Conservation (phyloP, 805 yeast genomes). For the Candida oleophila region DNA sequence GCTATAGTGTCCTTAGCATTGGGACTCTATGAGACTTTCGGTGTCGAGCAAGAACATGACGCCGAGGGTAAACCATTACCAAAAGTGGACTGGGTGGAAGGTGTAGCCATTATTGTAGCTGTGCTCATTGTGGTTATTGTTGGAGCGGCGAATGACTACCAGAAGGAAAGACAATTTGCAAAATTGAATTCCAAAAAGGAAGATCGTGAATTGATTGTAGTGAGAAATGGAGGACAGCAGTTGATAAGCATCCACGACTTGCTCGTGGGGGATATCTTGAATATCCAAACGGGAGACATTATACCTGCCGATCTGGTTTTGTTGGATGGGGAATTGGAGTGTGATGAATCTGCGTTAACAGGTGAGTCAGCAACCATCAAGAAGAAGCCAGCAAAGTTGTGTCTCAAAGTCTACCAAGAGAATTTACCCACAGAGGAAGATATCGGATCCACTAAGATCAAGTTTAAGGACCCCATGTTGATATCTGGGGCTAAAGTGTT, state of each 20-base stretch:
- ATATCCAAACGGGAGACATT: constrained; percentile 90
- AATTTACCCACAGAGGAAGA: constrained; percentile 31
- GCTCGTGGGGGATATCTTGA: constrained; percentile 81
- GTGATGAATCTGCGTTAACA: constrained; percentile 90
- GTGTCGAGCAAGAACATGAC: constrained; percentile 75
- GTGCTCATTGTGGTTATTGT: constrained; percentile 87
- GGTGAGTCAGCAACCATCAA: constrained; percentile 88
- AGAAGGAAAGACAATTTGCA: constrained; percentile 91
- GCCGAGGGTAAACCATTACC: constrained; percentile 76
- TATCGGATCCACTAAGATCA: constrained; percentile 39
- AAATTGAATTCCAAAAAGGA: constrained; percentile 86
- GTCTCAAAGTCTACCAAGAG: constrained; percentile 30
- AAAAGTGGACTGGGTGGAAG: constrained; percentile 97
- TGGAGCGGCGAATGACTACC: constrained; percentile 95
- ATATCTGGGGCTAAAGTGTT: constrained; percentile 89
- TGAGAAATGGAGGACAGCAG: constrained; percentile 67
- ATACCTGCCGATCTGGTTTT: constrained; percentile 86
- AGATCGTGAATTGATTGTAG: constrained; percentile 73
- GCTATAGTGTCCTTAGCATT: constrained; percentile 86
- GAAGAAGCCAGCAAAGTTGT: constrained; percentile 56
- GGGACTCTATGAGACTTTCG: constrained; percentile 91
- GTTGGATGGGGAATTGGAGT: constrained; percentile 71
- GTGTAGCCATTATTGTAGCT: constrained; percentile 94
- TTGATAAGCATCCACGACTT: constrained; percentile 72
- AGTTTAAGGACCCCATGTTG: constrained; percentile 72